Conservation (phyloP, 306 rosid species). For the Luffa aegyptiaca region DNA sequence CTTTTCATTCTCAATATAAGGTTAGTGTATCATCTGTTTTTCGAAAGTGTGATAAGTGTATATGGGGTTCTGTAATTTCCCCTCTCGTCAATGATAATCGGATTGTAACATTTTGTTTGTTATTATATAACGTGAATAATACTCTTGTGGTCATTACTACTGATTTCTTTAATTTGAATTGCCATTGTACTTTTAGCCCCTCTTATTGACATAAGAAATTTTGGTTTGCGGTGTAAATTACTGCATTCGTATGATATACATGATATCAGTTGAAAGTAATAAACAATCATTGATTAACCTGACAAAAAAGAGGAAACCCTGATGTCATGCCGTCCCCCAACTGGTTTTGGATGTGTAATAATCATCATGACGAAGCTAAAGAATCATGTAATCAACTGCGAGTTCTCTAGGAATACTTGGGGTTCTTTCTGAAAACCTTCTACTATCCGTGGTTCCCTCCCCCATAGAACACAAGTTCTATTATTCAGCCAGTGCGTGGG, state of each 20-base stretch:
- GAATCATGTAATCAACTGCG: not conserved
- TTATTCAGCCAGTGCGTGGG: not conserved
- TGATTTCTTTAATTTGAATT: slow-evolving; percentile 18
- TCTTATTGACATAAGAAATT: not conserved
- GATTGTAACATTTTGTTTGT: slow-evolving; percentile 25
- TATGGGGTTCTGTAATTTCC: slow-evolving; percentile 31
- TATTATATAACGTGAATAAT: slow-evolving; percentile 20
- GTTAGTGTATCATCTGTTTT: slow-evolving; percentile 58
- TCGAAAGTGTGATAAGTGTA: slow-evolving; percentile 20
- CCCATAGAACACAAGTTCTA: not conserved
- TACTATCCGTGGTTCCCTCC: not conserved
- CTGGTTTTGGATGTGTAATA: not conserved
- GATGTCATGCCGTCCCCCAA: not conserved
- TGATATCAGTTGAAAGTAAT: not conserved
- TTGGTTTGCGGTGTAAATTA: not conserved
- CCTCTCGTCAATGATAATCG: slow-evolving; percentile 24
- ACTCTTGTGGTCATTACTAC: slow-evolving; percentile 12
- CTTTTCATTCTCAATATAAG: slow-evolving; percentile 98
- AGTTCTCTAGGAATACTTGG: not conserved
- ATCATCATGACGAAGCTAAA: not conserved
- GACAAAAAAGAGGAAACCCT: not conserved
- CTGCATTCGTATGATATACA: not conserved
- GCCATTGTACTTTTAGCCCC: slow-evolving; percentile 3
- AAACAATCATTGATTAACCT: not conserved
- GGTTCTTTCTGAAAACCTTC: not conserved